Evolutionary conservation across 768 basidiomycete genomes (phyloP).

Genomic region (Pleurotus tuber-regium): DNA sequence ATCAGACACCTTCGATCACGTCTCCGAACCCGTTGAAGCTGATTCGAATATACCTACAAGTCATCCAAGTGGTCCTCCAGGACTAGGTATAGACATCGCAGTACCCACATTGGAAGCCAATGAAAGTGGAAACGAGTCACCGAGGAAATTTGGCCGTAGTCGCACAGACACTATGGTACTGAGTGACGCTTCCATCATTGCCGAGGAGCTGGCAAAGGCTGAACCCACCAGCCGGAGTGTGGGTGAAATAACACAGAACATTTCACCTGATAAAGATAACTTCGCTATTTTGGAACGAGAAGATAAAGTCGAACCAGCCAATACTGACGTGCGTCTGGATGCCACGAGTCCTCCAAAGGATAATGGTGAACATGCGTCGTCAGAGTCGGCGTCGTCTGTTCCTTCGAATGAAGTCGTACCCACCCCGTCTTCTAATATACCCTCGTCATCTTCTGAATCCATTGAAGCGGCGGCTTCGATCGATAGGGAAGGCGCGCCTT

Average conservation of each 20-base stretch:
- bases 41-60: background rate
- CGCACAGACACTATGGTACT: slow-evolving; percentile 78
- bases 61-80: background rate
- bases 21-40: background rate
- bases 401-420: too few relatives aligned
- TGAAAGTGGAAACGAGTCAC: slow-evolving; percentile 29
- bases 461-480: too few relatives aligned
- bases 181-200: slow-evolving; percentile 37
- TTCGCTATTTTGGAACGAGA: background rate
- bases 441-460: too few relatives aligned
- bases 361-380: too few relatives aligned
- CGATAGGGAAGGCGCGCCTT: background rate
- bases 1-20: background rate
- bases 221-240: background rate
- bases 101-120: slow-evolving; percentile 10
- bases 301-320: background rate
- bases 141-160: slow-evolving; percentile 47
- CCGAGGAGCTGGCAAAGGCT: slow-evolving; percentile 31
- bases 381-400: too few relatives aligned
- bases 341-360: too few relatives aligned
- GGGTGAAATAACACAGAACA: slow-evolving; percentile 13
- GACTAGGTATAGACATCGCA: slow-evolving; percentile 4
- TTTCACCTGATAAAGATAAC: background rate
- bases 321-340: too few relatives aligned
- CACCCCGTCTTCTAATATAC: too few relatives aligned